Evolutionary conservation across 106 monocot species (phyloP).

Genomic region (Iris macrosiphon): DNA sequence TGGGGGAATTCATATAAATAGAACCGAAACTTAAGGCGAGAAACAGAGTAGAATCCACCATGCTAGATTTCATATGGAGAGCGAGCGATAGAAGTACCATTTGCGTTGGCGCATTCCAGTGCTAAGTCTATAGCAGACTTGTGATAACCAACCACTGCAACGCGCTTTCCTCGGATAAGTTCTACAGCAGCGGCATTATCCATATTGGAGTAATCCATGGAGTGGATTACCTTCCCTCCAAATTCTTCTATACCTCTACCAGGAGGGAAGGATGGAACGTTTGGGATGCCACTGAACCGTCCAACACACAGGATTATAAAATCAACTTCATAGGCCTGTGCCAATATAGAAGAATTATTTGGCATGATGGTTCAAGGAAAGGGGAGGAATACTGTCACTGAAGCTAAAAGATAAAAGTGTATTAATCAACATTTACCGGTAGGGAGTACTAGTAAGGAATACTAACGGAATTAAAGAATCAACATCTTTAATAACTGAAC

Average conservation of each 20-base stretch:
- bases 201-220: neutral
- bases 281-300: too few species aligned
- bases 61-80: too few species aligned
- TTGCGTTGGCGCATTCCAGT: conserved; percentile 38
- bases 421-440: too few species aligned
- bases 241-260: too few species aligned
- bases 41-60: too few species aligned
- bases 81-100: conserved; percentile 33
- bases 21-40: too few species aligned
- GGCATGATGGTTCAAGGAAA: neutral
- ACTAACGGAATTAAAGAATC: too few species aligned
- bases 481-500: neutral
- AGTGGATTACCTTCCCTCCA: too few species aligned
- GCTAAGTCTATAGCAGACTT: conserved; percentile 61
- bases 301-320: conserved; percentile 37
- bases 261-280: too few species aligned
- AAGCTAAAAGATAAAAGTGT: too few species aligned
- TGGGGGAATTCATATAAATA: too few species aligned
- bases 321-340: conserved; percentile 23
- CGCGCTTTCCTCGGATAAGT: conserved; percentile 37
- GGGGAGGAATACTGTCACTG: neutral
- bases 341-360: neutral
- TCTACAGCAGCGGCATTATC: conserved; percentile 7
- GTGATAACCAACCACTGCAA: conserved; percentile 38
- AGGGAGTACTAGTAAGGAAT: too few species aligned